Percentiles rank a stretch among this genome's conserved stretches.
These are phyloP conservation scores for Cymbopogon citratus DNA, from an alignment of 176 grass and related monocot genomes.

Conservation along the genomic window DNA sequence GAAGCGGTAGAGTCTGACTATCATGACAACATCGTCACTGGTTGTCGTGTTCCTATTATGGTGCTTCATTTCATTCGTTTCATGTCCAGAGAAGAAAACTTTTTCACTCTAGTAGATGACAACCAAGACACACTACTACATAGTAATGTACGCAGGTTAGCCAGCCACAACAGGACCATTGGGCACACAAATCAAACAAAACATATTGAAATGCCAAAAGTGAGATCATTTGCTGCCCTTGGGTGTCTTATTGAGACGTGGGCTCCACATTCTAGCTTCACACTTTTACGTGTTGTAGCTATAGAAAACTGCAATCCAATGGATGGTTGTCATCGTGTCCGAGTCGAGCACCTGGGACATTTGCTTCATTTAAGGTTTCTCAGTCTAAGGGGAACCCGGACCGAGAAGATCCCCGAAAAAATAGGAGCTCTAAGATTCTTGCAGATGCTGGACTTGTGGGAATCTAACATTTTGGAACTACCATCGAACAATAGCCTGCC, in stretches of 20 bases:
- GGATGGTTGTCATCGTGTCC: neutral
- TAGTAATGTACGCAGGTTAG: neutral
- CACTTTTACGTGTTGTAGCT: neutral
- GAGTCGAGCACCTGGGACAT: neutral
- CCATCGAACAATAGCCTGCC: fast-evolving
- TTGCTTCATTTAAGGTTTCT: neutral
- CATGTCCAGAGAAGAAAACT: no score
- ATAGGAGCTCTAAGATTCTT: constrained; percentile 3
- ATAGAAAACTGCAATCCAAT: neutral
- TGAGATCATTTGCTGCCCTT: neutral
- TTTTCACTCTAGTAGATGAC: no score
- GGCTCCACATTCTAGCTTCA: neutral
- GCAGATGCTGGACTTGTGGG: neutral
- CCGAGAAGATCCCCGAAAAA: neutral
- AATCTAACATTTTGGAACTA: fast-evolving
- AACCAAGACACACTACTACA: no score
- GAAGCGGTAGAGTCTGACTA: no score
- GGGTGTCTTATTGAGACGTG: neutral
- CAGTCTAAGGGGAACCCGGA: fast-evolving
- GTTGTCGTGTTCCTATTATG: no score
- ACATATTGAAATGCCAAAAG: neutral
- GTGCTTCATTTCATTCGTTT: no score
- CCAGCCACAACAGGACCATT: neutral
- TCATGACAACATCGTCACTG: no score
- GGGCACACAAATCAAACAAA: neutral